Evolutionary conservation across 2,329 filamentous ascomycete species (phyloP).

Genomic region (Talaromyces sp.): DNA sequence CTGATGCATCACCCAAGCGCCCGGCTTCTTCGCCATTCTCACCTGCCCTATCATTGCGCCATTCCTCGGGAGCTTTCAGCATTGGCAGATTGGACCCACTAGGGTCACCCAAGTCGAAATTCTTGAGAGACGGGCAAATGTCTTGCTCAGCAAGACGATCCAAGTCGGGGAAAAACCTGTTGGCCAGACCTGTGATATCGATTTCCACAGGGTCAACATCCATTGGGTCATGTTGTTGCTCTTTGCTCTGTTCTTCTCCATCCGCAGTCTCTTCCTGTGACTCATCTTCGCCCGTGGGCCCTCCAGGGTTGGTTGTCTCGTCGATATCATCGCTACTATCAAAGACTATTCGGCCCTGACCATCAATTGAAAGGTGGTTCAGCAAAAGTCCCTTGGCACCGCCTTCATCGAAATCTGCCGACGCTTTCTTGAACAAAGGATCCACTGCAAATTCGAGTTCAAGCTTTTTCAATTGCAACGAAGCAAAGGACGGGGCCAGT

Average conservation of each 20-base stretch:
- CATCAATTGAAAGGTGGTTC: slow-evolving; percentile 95
- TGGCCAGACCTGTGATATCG: slow-evolving; percentile 67
- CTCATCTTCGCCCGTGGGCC: slow-evolving; percentile 26
- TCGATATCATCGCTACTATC: slow-evolving; percentile 88
- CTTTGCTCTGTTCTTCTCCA: slow-evolving; percentile 34
- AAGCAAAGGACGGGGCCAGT: slow-evolving; percentile 77
- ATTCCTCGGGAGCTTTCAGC: slow-evolving; percentile 80
- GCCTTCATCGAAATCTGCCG: slow-evolving; percentile 96
- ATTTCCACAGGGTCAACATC: slow-evolving; percentile 61
- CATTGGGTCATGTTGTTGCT: slow-evolving; percentile 47
- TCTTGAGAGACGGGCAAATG: slow-evolving; percentile 90
- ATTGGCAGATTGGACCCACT: slow-evolving; percentile 87
- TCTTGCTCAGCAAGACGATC: slow-evolving; percentile 73
- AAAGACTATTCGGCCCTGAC: slow-evolving; percentile 87
- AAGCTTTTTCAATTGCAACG: slow-evolving; percentile 92
- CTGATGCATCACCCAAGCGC: slow-evolving; percentile 62
- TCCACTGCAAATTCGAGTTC: slow-evolving; percentile 96
- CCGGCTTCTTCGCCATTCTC: slow-evolving; percentile 37
- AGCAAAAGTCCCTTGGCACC: slow-evolving; percentile 91
- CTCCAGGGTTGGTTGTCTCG: slow-evolving; percentile 41
- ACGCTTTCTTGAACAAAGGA: slow-evolving; percentile 97
- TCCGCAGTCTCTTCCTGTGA: slow-evolving; percentile 38
- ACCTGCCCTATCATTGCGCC: slow-evolving; percentile 62
- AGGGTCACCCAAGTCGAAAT: slow-evolving; percentile 82
- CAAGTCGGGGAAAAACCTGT: slow-evolving; percentile 81